A percentile compares a stretch with the other conserved stretches of the same genome.
Evolutionary conservation across 495 filamentous ascomycete species (phyloP).

Genomic region (Aspergillus sclerotiicarbonarius): DNA sequence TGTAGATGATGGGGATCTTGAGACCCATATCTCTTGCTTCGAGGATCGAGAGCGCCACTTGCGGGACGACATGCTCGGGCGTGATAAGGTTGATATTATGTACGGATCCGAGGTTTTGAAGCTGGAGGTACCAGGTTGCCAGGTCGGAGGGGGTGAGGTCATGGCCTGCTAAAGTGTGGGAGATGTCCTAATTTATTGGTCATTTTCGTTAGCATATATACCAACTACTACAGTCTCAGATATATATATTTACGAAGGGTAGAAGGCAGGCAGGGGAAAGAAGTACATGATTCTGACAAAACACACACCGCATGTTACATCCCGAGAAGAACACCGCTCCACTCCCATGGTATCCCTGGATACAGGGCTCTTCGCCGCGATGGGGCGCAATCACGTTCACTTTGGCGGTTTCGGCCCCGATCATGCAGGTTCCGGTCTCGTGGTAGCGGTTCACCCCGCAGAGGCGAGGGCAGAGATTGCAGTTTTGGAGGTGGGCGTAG

Average conservation of each 20-base stretch:
- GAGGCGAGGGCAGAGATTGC: slow-evolving; percentile 71
- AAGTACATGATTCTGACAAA: slow-evolving; percentile 71
- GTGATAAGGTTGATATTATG: slow-evolving; percentile 82
- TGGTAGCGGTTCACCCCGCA: slow-evolving; percentile 74
- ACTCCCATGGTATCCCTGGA: slow-evolving; percentile 72
- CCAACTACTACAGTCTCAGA: too few relatives aligned
- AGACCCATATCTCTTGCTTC: slow-evolving; percentile 65
- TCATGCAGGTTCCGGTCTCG: slow-evolving; percentile 42
- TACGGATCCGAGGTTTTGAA: slow-evolving; percentile 63
- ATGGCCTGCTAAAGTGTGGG: slow-evolving; percentile 68
- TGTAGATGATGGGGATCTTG: slow-evolving; percentile 70
- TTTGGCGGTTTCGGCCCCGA: slow-evolving; percentile 59
- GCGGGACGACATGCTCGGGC: slow-evolving; percentile 75
- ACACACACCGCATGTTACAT: slow-evolving; percentile 74
- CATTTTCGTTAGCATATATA: not conserved
- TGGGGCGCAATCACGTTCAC: slow-evolving; percentile 74
- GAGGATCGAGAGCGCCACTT: slow-evolving; percentile 69
- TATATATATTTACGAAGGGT: not conserved
- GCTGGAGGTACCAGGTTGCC: slow-evolving; percentile 72
- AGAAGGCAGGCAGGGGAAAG: too few relatives aligned
- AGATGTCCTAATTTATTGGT: slow-evolving; percentile 53
- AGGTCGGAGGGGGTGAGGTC: slow-evolving; percentile 75
- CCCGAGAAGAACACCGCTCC: slow-evolving; percentile 74
- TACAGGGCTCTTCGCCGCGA: slow-evolving; percentile 61
- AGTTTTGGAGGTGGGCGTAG: slow-evolving; percentile 66